These are phyloP conservation scores for Penicillium cataractarum DNA, from an alignment of 495 filamentous ascomycete species.

Conservation along the genomic window DNA sequence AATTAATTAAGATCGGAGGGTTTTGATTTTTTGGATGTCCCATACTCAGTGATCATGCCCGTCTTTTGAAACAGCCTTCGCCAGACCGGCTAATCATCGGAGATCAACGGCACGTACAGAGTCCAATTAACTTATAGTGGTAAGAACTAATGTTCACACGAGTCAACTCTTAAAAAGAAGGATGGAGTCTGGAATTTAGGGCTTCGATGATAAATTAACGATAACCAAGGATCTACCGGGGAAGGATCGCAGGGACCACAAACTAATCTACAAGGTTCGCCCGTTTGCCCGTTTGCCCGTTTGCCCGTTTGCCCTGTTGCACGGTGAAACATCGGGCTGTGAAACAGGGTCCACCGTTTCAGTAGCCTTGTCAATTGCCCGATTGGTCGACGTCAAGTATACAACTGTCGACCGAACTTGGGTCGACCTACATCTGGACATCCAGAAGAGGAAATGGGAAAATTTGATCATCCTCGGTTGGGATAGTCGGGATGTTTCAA, in stretches of 20 bases:
- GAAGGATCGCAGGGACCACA: not conserved
- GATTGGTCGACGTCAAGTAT: constrained; percentile 8
- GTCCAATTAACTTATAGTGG: not conserved
- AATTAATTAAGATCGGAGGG: not conserved
- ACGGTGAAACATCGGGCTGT: constrained; percentile 18
- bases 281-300: not conserved
- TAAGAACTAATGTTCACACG: not conserved
- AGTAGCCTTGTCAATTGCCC: constrained; percentile 11
- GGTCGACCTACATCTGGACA: not conserved
- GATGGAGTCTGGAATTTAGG: constrained; percentile 1
- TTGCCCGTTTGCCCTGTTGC: constrained; percentile 2
- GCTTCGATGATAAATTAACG: not conserved
- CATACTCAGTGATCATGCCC: not conserved
- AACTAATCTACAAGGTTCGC: not conserved
- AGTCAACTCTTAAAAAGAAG: not conserved
- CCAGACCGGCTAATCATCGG: not conserved
- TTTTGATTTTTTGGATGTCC: not conserved
- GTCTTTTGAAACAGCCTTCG: not conserved
- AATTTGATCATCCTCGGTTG: not conserved
- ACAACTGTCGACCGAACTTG: not conserved
- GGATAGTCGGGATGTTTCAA: not conserved
- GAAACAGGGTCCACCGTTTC: constrained; percentile 26
- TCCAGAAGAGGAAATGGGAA: not conserved
- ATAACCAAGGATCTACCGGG: constrained; percentile 1
- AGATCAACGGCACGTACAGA: not conserved